Evolutionary conservation across 1,139 yeast species (phyloP), one percentile per base, ranked within the genome.

Genomic region (Tardiomyces digboiensis): DNA sequence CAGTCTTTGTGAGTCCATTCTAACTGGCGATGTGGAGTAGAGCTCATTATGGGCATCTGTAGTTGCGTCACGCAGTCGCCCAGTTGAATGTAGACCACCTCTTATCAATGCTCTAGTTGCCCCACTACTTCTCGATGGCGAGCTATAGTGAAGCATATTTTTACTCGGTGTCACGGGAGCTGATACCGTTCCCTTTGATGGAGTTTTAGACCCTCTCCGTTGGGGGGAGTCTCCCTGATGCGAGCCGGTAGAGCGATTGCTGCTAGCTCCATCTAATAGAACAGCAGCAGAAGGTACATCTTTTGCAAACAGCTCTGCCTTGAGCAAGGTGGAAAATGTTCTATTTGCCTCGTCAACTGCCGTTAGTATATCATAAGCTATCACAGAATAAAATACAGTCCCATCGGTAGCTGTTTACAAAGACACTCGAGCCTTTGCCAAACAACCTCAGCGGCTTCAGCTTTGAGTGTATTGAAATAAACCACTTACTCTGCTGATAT

Each of bases 231-330:
- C 39, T 10, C 21, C 14, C 10, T 20, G 39, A n/a, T n/a, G n/a
- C 29, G 23, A 19, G 38, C 36, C 36, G 22, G 39, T 19, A 7
- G 39, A 45, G 19, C 44, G 44, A 16, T 42, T 39, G 20, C 40
- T 33, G 37, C 39, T 20, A 13, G 42, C 26, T 14, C 36, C 33
- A n/a, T 36, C 20, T 4, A 23, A 20, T 21, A 36, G 13, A 7
- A 37, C 21, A 2, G 43, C 22, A 2, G 78, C 75, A 63, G 71
- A 68, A 2, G 88, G 87, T 1, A 83, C 79, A 48, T 83, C 77
- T 56, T 83, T 93, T 7, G 97, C 97, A 69, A 91, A 91, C 38
- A 91, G 67, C 61, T 91, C 99, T 23, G 94, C 87, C 55, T 86
- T 84, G 38, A 91, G 66, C 5, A 93, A 83, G 0, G 93, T 79